These are phyloP conservation scores for Mucor circinelloides DNA, from an alignment of 371 early-diverging fungal species.

Conservation along the genomic window DNA sequence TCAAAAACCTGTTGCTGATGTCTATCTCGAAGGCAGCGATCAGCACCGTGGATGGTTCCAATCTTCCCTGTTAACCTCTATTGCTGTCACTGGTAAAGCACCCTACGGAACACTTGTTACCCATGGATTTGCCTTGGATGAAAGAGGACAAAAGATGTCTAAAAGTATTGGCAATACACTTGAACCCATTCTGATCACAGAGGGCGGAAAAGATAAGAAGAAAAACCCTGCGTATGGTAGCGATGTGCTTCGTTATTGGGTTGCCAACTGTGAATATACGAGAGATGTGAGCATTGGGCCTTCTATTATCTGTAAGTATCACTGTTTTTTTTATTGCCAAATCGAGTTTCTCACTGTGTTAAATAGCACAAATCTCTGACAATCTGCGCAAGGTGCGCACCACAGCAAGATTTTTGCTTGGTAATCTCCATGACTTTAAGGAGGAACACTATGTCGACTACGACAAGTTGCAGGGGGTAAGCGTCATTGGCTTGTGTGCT, in stretches of 20 bases:
- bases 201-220: constrained; percentile 73
- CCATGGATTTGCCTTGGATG: constrained; percentile 94
- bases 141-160: constrained; percentile 91
- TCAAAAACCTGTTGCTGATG: constrained; percentile 70
- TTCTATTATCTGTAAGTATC: constrained; percentile 56
- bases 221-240: constrained; percentile 82
- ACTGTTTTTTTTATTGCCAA: not conserved
- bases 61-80: constrained; percentile 88
- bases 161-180: constrained; percentile 94
- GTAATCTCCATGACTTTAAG: constrained; percentile 75
- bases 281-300: constrained; percentile 79
- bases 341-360: not conserved
- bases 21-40: constrained; percentile 94
- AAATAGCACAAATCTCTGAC: constrained; percentile 62
- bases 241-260: constrained; percentile 85
- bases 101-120: constrained; percentile 88
- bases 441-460: constrained; percentile 54
- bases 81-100: constrained; percentile 75
- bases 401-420: constrained; percentile 80
- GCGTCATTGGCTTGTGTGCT: not conserved
- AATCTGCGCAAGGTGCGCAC: constrained; percentile 77
- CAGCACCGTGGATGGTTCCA: constrained; percentile 99
- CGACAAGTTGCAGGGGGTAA: constrained; percentile 52
- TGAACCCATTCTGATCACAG: constrained; percentile 70
- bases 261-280: constrained; percentile 83